Percentiles rank a stretch among this genome's conserved stretches.
phyloP scores from a whole-genome alignment of 169 alveolate species.

The Cryptosporidium xiaoi region DNA sequence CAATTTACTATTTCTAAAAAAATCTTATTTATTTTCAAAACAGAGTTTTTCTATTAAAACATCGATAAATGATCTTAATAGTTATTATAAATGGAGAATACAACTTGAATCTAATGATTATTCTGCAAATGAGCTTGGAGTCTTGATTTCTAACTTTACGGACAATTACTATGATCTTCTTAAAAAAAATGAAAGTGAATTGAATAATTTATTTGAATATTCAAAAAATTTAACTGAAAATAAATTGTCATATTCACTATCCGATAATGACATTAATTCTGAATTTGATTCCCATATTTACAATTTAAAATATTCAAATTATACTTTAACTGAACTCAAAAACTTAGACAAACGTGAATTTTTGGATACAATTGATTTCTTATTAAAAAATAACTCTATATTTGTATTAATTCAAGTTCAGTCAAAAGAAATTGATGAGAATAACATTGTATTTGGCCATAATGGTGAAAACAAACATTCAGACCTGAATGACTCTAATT shows the following conservation, averaged over 20 bases:
- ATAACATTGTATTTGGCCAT: background rate
- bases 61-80: conserved; percentile 2
- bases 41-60: conserved; percentile 21
- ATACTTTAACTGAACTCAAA: background rate
- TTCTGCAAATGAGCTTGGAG: conserved; percentile 41
- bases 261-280: background rate
- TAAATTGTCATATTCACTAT: background rate
- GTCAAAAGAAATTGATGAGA: background rate
- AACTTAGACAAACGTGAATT: background rate
- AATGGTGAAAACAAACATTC: too few relatives aligned
- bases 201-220: background rate
- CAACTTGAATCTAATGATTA: conserved; percentile 21
- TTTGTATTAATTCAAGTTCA: conserved; percentile 39
- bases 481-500: too few relatives aligned
- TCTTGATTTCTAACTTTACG: conserved; percentile 20
- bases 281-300: conserved; percentile 18
- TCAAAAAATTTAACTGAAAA: conserved; percentile 8
- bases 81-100: conserved; percentile 46
- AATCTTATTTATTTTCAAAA: background rate
- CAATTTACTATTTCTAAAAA: background rate
- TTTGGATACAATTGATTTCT: background rate
- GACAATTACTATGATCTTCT: background rate
- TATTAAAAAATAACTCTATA: background rate
- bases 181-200: background rate
- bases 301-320: conserved; percentile 6